A percentile compares a stretch with the other conserved stretches of the same genome.
Conservation (phyloP, 1,284 basidiomycete genomes). For the Pseudomicrostroma phylloplanum region DNA sequence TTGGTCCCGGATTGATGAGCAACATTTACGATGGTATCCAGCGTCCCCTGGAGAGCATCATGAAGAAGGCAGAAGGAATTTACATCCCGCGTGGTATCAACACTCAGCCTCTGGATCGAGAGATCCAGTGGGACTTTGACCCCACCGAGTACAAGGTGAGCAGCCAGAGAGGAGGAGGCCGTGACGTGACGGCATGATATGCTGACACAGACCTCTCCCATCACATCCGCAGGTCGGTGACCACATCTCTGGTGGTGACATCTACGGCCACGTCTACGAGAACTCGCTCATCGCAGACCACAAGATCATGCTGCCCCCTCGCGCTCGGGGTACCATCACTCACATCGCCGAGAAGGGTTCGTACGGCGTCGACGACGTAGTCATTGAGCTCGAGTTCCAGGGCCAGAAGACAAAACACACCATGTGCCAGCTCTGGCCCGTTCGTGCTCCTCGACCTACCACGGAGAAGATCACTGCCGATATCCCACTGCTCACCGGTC, state of each 20-base stretch:
- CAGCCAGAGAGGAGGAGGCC: too few species aligned
- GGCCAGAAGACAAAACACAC: conserved; percentile 89
- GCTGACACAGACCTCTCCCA: neutral
- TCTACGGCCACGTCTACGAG: conserved; percentile 91
- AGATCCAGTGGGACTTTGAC: conserved; percentile 89
- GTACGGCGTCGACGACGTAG: conserved; percentile 86
- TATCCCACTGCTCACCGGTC: conserved; percentile 87
- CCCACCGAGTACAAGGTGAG: conserved; percentile 63
- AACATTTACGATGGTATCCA: conserved; percentile 77
- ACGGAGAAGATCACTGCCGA: conserved; percentile 90
- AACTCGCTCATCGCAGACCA: conserved; percentile 94
- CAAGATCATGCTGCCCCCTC: conserved; percentile 91
- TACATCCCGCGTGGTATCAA: conserved; percentile 93
- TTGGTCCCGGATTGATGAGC: conserved; percentile 93
- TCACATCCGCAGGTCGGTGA: conserved; percentile 59
- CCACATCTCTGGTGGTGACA: conserved; percentile 92
- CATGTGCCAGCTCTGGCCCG: conserved; percentile 98
- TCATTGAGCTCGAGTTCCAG: conserved; percentile 95
- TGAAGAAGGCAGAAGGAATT: conserved; percentile 92
- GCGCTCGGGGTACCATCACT: conserved; percentile 90
- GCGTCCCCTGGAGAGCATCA: conserved; percentile 67
- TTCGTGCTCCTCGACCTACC: conserved; percentile 91
- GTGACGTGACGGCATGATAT: conserved; percentile 50
- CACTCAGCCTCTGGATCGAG: conserved; percentile 85
- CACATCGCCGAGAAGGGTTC: conserved; percentile 88